A percentile compares a stretch with the other conserved stretches of the same genome.
These are phyloP conservation scores for Penicillium griseofulvum DNA, from an alignment of 2,329 filamentous ascomycete species.

Conservation along the genomic window DNA sequence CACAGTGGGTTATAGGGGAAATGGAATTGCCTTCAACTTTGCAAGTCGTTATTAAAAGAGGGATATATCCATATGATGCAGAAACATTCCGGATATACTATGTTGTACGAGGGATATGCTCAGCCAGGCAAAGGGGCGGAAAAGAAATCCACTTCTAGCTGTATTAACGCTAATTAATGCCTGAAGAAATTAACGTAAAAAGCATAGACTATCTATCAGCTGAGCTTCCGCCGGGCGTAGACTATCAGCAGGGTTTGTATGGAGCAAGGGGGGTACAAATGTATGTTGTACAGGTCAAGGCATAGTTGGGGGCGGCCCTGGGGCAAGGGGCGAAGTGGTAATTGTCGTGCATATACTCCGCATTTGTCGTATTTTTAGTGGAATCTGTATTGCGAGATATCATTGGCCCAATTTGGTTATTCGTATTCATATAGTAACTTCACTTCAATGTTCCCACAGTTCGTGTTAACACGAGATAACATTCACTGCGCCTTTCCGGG, in stretches of 20 bases:
- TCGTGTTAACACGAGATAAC: not conserved
- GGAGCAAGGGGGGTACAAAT: not conserved
- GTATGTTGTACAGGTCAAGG: not conserved
- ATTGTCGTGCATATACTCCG: not conserved
- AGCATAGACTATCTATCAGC: not conserved
- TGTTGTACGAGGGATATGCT: not conserved
- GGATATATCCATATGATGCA: not conserved
- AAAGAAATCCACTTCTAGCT: not conserved
- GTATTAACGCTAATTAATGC: not conserved
- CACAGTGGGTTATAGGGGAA: not conserved
- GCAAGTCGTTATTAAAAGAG: not conserved
- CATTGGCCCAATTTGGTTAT: not conserved
- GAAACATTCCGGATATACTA: not conserved
- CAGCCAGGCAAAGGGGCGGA: not conserved
- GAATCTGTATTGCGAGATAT: not conserved
- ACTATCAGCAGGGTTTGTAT: not conserved
- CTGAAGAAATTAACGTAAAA: not conserved
- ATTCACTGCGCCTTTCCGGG: not conserved
- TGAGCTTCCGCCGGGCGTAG: not conserved
- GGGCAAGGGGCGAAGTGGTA: not conserved
- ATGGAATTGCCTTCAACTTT: not conserved
- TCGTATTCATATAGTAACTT: not conserved
- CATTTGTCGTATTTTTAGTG: no score
- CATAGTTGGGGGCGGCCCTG: not conserved
- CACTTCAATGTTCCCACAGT: not conserved